Evolutionary conservation across 23 red algal genomes (phyloP), one percentile per base, ranked within the genome.

Genomic region (Gracilariopsis chorda): DNA sequence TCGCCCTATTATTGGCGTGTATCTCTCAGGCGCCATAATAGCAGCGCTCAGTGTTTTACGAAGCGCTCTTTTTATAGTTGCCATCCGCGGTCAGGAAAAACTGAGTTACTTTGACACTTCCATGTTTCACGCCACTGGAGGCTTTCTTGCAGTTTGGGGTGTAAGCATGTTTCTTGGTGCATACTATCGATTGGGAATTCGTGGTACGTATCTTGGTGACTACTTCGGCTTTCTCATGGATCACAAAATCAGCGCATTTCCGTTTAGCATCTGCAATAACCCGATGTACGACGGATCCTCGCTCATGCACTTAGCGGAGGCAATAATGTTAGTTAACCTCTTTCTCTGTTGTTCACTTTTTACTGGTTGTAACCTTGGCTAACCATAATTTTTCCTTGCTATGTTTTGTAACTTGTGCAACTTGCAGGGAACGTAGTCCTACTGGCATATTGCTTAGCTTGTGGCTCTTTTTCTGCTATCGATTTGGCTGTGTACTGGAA

Each of bases 261-360:
- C 96, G 9, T 98, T 98, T 55, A 93, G 47, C 48, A 25, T 78
- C 33, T 56, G 41, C 21, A 73, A 86, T 30, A 79, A 95, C 51
- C 96, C 96, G 12, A 98, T 98, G 96, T 95, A 98, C 63, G 96
- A 98, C 64, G 96, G 96, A 36, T 80, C 86, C 20, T 83, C 87
- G 29, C 13, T 98, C 41, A 67, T 93, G 30, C 94, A 95, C 58
- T 75, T 93, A 16, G 89, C 71, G 19, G 77, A 94, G 48, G 96
- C 96, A 17, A 44, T 98, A 3, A 45, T 87, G 74, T 82, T 94
- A 60, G 90, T 86, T 51, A 19, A n/a, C 11, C 9, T 37, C 24
- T 36, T 39, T 76, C 12, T 39, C n/a, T 55, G n/a, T 55, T 55
- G 49, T n/a, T n/a, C 49, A 14, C 14, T 55, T 55, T 55, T 55